Evolutionary conservation across 2,329 filamentous ascomycete genomes (phyloP).

Genomic region (Alternaria sp.): DNA sequence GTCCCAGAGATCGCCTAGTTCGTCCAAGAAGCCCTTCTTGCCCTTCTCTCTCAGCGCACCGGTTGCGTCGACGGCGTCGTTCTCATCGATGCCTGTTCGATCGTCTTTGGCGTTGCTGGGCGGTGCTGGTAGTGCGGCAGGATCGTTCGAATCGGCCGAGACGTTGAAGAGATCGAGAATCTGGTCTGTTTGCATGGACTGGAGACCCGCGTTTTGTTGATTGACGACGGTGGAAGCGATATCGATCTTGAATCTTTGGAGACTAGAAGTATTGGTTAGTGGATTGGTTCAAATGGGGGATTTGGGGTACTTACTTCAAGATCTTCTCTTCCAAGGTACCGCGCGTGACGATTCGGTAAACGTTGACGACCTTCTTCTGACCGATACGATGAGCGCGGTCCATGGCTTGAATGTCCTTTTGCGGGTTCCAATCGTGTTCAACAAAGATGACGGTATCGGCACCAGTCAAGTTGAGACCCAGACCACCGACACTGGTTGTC

Average conservation of each 20-base stretch:
- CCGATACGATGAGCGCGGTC: constrained; percentile 97
- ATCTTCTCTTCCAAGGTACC: constrained; percentile 99
- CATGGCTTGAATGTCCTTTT: constrained; percentile 99
- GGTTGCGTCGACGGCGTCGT: constrained; percentile 79
- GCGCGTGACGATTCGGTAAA: constrained; percentile 94
- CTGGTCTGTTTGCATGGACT: constrained; percentile 97
- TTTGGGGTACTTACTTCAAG: constrained; percentile 65
- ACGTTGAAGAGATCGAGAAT: constrained; percentile 96
- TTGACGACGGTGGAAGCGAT: constrained; percentile 98
- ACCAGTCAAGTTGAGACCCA: constrained; percentile 93
- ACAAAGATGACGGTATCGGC: constrained; percentile 99
- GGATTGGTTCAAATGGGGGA: neutral
- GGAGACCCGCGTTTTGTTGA: constrained; percentile 94
- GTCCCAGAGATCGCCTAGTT: constrained; percentile 95
- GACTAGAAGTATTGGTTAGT: constrained; percentile 56
- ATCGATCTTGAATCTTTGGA: constrained; percentile 99
- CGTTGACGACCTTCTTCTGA: constrained; percentile 99
- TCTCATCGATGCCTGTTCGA: constrained; percentile 74
- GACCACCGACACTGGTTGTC: constrained; percentile 92
- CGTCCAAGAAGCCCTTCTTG: constrained; percentile 95
- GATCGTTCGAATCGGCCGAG: constrained; percentile 55
- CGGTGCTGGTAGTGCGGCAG: constrained; percentile 61
- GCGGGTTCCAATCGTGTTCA: constrained; percentile 99
- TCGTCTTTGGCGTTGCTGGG: constrained; percentile 69
- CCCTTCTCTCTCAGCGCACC: constrained; percentile 93